phyloP scores from a whole-genome alignment of 495 filamentous ascomycete species.

The Delitschia confertaspora region DNA sequence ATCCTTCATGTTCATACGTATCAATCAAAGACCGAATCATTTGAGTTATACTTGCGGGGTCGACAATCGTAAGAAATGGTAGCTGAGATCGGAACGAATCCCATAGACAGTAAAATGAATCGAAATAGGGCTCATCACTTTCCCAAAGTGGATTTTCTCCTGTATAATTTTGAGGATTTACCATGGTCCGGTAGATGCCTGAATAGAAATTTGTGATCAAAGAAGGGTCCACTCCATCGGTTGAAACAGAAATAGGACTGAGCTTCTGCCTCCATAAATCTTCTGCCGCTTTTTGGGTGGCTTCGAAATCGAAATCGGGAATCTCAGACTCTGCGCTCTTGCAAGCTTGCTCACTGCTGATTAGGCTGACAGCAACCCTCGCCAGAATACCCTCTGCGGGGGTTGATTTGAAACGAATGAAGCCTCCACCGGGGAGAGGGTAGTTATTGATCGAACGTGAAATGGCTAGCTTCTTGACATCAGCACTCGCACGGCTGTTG shows the following conservation, averaged over 20 bases:
- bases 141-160: conserved; percentile 27
- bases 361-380: conserved; percentile 25
- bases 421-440: conserved; percentile 28
- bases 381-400: conserved; percentile 14
- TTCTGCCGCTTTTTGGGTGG: conserved; percentile 12
- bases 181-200: conserved; percentile 29
- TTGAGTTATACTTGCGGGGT: conserved; percentile 18
- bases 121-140: conserved; percentile 26
- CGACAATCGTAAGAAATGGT: conserved; percentile 26
- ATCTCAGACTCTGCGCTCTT: conserved; percentile 26
- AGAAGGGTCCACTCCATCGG: conserved; percentile 10
- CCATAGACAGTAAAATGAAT: conserved; percentile 29
- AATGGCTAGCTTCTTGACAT: conserved; percentile 21
- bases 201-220: conserved; percentile 27
- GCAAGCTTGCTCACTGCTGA: conserved; percentile 27
- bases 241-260: conserved; percentile 17
- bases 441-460: conserved; percentile 22
- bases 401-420: conserved; percentile 20
- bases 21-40: conserved; percentile 28
- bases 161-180: conserved; percentile 30
- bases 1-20: conserved; percentile 26
- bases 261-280: conserved; percentile 27
- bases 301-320: conserved; percentile 25
- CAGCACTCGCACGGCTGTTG: conserved; percentile 21
- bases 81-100: conserved; percentile 26